Percentiles rank a stretch among this genome's conserved stretches.
These are phyloP conservation scores for Tricladium varicosporioides DNA, from an alignment of 2,329 filamentous ascomycete genomes.

Conservation along the genomic window DNA sequence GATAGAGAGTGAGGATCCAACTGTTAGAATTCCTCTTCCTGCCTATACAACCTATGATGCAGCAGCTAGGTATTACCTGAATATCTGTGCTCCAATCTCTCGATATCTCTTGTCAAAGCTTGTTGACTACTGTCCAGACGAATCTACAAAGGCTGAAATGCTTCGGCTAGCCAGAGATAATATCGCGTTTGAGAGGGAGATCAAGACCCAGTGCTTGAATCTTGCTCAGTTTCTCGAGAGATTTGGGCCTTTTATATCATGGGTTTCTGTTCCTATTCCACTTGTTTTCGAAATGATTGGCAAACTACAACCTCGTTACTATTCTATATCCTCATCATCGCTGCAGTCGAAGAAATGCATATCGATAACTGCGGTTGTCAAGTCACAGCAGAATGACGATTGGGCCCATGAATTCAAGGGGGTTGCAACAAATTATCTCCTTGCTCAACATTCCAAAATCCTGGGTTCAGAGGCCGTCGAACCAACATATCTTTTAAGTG, in stretches of 20 bases:
- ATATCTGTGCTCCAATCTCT: conserved; percentile 31
- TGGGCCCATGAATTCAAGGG: conserved; percentile 10
- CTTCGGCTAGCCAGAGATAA: background rate
- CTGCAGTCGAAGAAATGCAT: background rate
- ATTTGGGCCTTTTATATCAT: background rate
- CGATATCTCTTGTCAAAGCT: background rate
- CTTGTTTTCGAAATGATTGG: conserved; percentile 18
- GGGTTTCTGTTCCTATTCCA: conserved; percentile 18
- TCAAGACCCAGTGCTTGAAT: background rate
- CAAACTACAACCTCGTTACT: conserved; percentile 7
- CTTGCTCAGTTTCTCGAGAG: background rate
- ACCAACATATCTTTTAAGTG: background rate
- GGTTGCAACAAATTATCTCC: conserved; percentile 4
- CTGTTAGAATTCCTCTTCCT: background rate
- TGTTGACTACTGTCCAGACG: background rate
- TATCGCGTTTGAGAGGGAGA: background rate
- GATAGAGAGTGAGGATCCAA: background rate
- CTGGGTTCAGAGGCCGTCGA: background rate
- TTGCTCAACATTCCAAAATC: background rate
- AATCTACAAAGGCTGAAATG: background rate
- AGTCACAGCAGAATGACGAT: background rate
- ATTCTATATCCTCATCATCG: conserved; percentile 9
- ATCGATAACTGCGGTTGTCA: conserved; percentile 3
- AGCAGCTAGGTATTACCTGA: background rate
- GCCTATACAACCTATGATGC: conserved; percentile 13